A percentile compares a stretch with the other conserved stretches of the same genome.
phyloP scores from a whole-genome alignment of 176 grass and related monocot genomes.

The Paspalum vaginatum region DNA sequence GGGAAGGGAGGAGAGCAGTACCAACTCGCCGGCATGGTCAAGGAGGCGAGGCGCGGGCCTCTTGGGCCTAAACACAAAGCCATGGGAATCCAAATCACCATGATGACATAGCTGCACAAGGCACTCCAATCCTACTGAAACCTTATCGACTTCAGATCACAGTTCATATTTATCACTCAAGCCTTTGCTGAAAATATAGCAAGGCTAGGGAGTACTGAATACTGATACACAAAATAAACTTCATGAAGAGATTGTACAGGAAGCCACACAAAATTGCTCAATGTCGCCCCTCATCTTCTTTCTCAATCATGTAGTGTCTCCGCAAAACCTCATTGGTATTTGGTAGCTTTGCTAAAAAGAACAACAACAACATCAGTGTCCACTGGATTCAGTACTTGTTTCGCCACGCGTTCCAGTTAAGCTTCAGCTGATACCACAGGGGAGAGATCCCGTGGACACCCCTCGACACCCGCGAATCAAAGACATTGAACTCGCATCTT shows the following conservation, averaged over 20 bases:
- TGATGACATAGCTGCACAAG: neutral
- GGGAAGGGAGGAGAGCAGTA: neutral
- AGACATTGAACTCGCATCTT: conserved; percentile 69
- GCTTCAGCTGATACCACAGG: conserved; percentile 87
- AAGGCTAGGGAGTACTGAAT: neutral
- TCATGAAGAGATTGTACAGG: too few species aligned
- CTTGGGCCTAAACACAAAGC: neutral
- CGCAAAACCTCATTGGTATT: too few species aligned
- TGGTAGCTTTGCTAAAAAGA: too few species aligned
- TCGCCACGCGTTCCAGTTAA: conserved; percentile 69
- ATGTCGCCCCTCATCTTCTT: too few species aligned
- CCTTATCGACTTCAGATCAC: neutral
- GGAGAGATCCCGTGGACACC: conserved; percentile 79
- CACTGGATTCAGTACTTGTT: conserved; percentile 54
- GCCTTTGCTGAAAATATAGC: neutral
- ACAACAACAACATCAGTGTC: too few species aligned
- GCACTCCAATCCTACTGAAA: neutral
- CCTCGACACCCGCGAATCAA: conserved; percentile 68
- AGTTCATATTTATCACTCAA: neutral
- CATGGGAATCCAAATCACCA: neutral
- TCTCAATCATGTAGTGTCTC: too few species aligned
- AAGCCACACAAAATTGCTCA: too few species aligned
- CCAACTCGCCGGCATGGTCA: neutral
- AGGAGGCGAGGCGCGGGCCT: neutral
- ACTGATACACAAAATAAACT: neutral